These are phyloP conservation scores for Nemania sp. DNA, from an alignment of 2,329 filamentous ascomycete species.

Conservation along the genomic window DNA sequence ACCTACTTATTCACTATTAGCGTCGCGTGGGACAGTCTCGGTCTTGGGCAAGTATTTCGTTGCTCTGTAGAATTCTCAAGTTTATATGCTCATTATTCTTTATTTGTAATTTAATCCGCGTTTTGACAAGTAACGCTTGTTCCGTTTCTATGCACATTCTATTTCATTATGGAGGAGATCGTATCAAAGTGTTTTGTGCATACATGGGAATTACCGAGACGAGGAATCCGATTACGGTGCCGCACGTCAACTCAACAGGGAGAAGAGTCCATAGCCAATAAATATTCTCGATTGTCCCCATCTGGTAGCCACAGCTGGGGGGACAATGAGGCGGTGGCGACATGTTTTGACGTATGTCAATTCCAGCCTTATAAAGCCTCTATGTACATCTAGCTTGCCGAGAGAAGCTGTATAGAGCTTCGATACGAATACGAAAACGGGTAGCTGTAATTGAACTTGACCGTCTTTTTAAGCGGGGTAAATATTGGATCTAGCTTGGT, in stretches of 20 bases:
- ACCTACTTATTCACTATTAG: not conserved
- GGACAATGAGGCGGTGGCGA: constrained; percentile 21
- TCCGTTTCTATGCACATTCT: not conserved
- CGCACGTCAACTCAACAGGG: not conserved
- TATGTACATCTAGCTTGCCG: not conserved
- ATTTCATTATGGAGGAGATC: not conserved
- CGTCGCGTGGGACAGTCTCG: not conserved
- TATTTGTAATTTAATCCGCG: not conserved
- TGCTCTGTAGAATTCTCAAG: not conserved
- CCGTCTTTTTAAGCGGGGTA: constrained; percentile 28
- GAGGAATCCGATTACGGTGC: not conserved
- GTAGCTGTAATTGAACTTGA: constrained; percentile 10
- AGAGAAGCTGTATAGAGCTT: constrained; percentile 8
- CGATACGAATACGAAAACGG: constrained; percentile 50
- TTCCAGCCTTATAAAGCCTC: constrained; percentile 3
- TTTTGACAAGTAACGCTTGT: not conserved
- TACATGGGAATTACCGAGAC: not conserved
- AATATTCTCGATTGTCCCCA: not conserved
- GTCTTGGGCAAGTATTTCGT: too few relatives aligned
- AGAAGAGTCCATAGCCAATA: not conserved
- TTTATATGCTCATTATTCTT: not conserved
- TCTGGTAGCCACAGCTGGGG: constrained; percentile 8
- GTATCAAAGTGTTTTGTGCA: not conserved
- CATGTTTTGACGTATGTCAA: not conserved
- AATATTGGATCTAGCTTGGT: constrained; percentile 16